phyloP scores from a whole-genome alignment of 352 stramenopile genomes.

The Phytophthora citricola region DNA sequence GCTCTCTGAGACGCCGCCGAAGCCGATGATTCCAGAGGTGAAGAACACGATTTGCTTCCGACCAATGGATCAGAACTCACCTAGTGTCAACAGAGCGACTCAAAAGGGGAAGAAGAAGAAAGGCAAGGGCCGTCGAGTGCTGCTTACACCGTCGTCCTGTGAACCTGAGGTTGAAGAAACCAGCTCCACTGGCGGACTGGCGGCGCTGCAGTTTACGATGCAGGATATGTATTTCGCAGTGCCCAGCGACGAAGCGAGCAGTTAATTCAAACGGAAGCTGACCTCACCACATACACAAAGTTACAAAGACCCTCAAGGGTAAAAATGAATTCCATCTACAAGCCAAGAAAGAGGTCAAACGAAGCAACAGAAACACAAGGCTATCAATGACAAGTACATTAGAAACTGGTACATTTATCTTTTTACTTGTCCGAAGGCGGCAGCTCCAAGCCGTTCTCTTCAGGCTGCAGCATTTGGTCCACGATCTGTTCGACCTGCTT shows the following conservation, averaged over 20 bases:
- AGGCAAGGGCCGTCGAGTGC: conserved; percentile 28
- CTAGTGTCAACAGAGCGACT: conserved; percentile 25
- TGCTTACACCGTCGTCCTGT: conserved; percentile 20
- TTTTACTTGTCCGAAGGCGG: conserved; percentile 43
- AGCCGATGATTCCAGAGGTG: conserved; percentile 32
- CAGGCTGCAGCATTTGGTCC: conserved; percentile 83
- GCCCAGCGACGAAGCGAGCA: conserved; percentile 43
- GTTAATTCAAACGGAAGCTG: conserved; percentile 24
- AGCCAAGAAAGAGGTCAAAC: conserved; percentile 21
- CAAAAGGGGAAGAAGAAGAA: conserved; percentile 53
- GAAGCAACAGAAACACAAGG: conserved; percentile 27
- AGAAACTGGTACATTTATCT: conserved; percentile 29
- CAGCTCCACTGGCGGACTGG: conserved; percentile 28
- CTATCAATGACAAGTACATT: conserved; percentile 42
- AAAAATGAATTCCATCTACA: conserved; percentile 34
- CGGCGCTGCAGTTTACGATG: conserved; percentile 77
- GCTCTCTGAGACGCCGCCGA: conserved; percentile 48
- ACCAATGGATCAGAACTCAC: conserved; percentile 25
- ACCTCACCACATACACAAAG: conserved; percentile 23
- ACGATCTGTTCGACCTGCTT: conserved; percentile 83
- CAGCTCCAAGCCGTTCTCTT: conserved; percentile 78
- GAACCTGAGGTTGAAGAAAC: conserved; percentile 34
- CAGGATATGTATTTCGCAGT: conserved; percentile 83
- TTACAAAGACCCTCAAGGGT: conserved; percentile 20
- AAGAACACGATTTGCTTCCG: conserved; percentile 48